These are phyloP conservation scores for Gnomoniopsis smithogilvyi DNA, from an alignment of 2,329 filamentous ascomycete genomes.

Conservation along the genomic window DNA sequence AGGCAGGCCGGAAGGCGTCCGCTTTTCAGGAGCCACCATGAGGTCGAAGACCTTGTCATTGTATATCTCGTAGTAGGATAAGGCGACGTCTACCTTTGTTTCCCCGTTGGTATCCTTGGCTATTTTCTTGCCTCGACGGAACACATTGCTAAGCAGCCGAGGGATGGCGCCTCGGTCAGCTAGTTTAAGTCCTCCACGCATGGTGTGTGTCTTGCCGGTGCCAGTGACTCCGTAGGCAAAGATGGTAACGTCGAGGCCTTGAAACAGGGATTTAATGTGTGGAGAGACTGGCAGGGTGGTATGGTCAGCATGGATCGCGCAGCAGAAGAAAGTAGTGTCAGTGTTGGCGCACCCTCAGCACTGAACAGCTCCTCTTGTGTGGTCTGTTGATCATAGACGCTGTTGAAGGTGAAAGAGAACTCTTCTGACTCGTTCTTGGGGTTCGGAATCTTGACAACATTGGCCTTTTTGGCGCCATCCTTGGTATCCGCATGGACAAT, in stretches of 20 bases:
- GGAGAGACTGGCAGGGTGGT: slow-evolving; percentile 64
- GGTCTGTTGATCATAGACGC: slow-evolving; percentile 78
- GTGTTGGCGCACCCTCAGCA: slow-evolving; percentile 68
- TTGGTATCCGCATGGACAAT: slow-evolving; percentile 70
- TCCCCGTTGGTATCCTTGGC: slow-evolving; percentile 71
- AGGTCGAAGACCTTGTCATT: slow-evolving; percentile 94
- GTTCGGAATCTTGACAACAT: slow-evolving; percentile 83
- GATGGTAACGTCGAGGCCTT: slow-evolving; percentile 81
- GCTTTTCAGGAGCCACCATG: slow-evolving; percentile 83
- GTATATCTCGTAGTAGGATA: slow-evolving; percentile 97
- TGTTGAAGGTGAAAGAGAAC: slow-evolving; percentile 92
- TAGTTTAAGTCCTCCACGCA: slow-evolving; percentile 85
- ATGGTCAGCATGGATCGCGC: slow-evolving; percentile 18
- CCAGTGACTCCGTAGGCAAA: slow-evolving; percentile 94
- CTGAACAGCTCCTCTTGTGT: slow-evolving; percentile 88
- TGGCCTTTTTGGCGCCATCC: slow-evolving; percentile 59
- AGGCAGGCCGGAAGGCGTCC: slow-evolving; percentile 74
- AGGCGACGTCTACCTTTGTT: slow-evolving; percentile 67
- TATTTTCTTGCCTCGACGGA: slow-evolving; percentile 80
- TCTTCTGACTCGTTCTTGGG: slow-evolving; percentile 89
- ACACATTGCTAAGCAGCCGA: slow-evolving; percentile 78
- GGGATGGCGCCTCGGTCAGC: slow-evolving; percentile 87
- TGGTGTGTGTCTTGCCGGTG: slow-evolving; percentile 93
- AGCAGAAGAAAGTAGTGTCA: background rate
- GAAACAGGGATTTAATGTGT: slow-evolving; percentile 87